These are phyloP conservation scores for Naganishia cerealis DNA, from an alignment of 1,284 basidiomycete species.

Conservation along the genomic window DNA sequence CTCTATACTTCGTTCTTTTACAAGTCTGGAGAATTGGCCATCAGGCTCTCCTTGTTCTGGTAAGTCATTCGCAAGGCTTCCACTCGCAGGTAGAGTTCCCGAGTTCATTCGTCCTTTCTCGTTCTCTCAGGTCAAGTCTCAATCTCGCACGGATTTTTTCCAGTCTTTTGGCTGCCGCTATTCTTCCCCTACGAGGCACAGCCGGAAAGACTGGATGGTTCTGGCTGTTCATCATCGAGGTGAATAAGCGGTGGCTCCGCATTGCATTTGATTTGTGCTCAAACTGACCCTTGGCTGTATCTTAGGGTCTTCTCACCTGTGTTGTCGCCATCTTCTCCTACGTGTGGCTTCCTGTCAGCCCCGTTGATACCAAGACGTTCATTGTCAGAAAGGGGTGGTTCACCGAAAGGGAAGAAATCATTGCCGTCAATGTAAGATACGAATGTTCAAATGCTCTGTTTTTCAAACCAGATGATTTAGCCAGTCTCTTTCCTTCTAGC, in stretches of 20 bases:
- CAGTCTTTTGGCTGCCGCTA: constrained; percentile 47
- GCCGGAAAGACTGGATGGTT: constrained; percentile 47
- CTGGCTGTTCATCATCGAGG: constrained; percentile 43
- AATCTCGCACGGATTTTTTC: constrained; percentile 34
- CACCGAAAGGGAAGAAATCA: constrained; percentile 52
- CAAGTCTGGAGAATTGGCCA: constrained; percentile 48
- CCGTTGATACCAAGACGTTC: constrained; percentile 46
- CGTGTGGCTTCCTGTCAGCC: constrained; percentile 49
- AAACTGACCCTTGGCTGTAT: not conserved
- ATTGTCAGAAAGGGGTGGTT: constrained; percentile 52
- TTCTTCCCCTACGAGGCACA: constrained; percentile 48
- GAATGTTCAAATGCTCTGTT: not conserved
- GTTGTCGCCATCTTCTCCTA: constrained; percentile 46
- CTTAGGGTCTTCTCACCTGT: constrained; percentile 45
- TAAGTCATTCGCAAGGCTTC: constrained; percentile 34
- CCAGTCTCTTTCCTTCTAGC: constrained; percentile 13
- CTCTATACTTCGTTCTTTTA: constrained; percentile 54
- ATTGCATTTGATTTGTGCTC: not conserved
- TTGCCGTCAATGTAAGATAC: constrained; percentile 51
- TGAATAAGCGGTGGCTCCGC: not conserved
- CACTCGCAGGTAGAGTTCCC: constrained; percentile 19
- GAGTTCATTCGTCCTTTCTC: not conserved
- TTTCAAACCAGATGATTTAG: not conserved
- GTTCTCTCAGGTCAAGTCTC: constrained; percentile 17
- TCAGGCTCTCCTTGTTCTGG: constrained; percentile 54